These are phyloP conservation scores for Clarireedia paspali DNA, from an alignment of 2,329 filamentous ascomycete genomes.

Conservation along the genomic window DNA sequence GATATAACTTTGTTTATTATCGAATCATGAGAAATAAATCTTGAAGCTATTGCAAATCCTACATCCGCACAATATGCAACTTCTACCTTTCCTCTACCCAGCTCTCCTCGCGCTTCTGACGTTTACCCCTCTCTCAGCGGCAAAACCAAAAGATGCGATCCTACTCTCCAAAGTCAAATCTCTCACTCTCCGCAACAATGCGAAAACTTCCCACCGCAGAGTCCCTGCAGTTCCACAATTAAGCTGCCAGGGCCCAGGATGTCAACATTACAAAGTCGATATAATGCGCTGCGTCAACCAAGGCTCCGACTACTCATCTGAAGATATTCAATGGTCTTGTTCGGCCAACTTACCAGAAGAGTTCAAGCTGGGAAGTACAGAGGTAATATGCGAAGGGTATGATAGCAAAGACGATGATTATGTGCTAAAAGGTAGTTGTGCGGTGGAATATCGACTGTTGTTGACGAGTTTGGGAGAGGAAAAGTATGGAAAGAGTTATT, in stretches of 20 bases:
- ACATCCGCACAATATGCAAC: constrained; percentile 16
- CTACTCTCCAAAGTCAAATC: constrained; percentile 62
- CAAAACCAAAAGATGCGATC: constrained; percentile 37
- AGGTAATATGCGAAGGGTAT: constrained; percentile 92
- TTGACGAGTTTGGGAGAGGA: constrained; percentile 71
- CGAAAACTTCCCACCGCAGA: constrained; percentile 67
- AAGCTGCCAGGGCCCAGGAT: constrained; percentile 58
- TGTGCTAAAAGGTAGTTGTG: constrained; percentile 87
- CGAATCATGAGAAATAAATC: background rate
- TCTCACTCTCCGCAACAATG: constrained; percentile 65
- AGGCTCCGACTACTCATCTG: constrained; percentile 67
- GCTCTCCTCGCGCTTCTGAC: constrained; percentile 24
- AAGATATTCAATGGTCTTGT: constrained; percentile 91
- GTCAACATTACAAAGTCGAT: constrained; percentile 55
- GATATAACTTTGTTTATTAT: background rate
- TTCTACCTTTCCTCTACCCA: constrained; percentile 18
- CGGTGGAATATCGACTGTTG: constrained; percentile 76
- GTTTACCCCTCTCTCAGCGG: constrained; percentile 7
- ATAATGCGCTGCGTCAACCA: constrained; percentile 85
- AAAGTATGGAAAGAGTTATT: constrained; percentile 43
- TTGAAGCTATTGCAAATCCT: background rate
- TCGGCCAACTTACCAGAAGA: constrained; percentile 52
- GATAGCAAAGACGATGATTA: constrained; percentile 67
- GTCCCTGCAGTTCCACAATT: constrained; percentile 71
- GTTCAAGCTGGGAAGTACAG: constrained; percentile 70